Evolutionary conservation across 352 stramenopile species (phyloP).

Genomic region (Phytophthora pini): DNA sequence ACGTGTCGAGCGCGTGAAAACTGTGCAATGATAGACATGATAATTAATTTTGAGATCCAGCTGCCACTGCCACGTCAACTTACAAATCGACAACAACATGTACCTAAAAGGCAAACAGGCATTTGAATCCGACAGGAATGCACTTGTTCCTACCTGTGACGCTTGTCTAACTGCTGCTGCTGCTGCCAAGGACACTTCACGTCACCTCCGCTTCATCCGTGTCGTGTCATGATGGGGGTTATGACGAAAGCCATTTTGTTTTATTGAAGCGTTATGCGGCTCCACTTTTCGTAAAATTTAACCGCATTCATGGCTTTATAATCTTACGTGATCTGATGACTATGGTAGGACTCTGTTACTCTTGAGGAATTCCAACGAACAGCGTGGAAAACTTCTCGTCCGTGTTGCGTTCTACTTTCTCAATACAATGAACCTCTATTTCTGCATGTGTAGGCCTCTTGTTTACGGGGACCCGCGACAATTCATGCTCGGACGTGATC

Average conservation of each 20-base stretch:
- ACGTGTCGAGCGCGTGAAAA: too few species aligned
- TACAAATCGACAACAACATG: conserved; percentile 13
- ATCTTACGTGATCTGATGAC: too few species aligned
- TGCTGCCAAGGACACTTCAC: not conserved
- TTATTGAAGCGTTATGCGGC: conserved; percentile 1
- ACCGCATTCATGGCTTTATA: too few species aligned
- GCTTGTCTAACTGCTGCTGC: conserved; percentile 1
- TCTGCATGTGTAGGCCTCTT: not conserved
- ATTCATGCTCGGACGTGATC: not conserved
- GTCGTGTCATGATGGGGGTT: conserved; percentile 9
- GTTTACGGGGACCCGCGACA: conserved; percentile 5
- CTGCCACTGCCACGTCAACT: conserved; percentile 4
- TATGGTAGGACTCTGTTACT: not conserved
- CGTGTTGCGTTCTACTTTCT: conserved; percentile 3
- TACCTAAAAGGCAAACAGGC: conserved; percentile 17
- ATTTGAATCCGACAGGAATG: not conserved
- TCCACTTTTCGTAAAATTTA: too few species aligned
- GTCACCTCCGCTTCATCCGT: not conserved
- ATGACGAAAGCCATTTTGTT: not conserved
- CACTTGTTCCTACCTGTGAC: conserved; percentile 13
- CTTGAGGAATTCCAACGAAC: conserved; percentile 11
- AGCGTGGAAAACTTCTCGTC: not conserved
- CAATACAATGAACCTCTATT: not conserved
- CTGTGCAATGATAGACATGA: not conserved
- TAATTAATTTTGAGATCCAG: conserved; percentile 1